These are phyloP conservation scores for Ramaria sp. DNA, from an alignment of 768 basidiomycete genomes.

Conservation along the genomic window DNA sequence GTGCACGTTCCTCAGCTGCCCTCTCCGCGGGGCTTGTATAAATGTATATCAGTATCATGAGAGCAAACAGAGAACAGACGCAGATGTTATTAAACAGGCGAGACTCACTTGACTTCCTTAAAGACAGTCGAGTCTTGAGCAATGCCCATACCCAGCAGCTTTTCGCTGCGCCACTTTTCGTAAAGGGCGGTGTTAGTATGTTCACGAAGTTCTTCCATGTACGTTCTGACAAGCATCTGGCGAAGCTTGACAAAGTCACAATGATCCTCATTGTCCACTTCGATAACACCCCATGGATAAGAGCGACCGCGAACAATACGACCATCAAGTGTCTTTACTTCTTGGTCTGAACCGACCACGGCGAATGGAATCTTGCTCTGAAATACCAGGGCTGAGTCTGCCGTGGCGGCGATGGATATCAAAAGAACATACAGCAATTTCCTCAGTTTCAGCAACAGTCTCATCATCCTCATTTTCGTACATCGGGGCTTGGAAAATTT, in stretches of 20 bases:
- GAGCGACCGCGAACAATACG: conserved; percentile 88
- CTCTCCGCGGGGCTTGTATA: conserved; percentile 81
- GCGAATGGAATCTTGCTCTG: conserved; percentile 96
- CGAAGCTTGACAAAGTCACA: conserved; percentile 99
- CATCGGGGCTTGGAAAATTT: conserved; percentile 95
- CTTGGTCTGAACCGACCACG: conserved; percentile 85
- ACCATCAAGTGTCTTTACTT: conserved; percentile 76
- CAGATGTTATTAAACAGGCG: background rate
- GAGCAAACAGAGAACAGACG: background rate
- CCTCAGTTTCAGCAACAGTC: conserved; percentile 93
- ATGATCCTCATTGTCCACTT: conserved; percentile 99
- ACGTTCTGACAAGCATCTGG: conserved; percentile 97
- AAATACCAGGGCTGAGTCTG: background rate
- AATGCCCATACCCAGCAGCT: conserved; percentile 94
- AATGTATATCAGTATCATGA: background rate
- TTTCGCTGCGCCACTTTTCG: conserved; percentile 97
- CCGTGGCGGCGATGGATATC: background rate
- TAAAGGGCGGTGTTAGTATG: conserved; percentile 94
- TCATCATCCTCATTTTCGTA: conserved; percentile 99
- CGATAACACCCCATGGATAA: conserved; percentile 98
- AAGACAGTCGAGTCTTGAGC: conserved; percentile 96
- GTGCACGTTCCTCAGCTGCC: conserved; percentile 88
- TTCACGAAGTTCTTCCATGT: conserved; percentile 98
- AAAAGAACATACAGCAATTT: conserved; percentile 49
- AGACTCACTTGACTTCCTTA: conserved; percentile 94